phyloP scores from a whole-genome alignment of 495 filamentous ascomycete species.

The Baudoinia panamericana region DNA sequence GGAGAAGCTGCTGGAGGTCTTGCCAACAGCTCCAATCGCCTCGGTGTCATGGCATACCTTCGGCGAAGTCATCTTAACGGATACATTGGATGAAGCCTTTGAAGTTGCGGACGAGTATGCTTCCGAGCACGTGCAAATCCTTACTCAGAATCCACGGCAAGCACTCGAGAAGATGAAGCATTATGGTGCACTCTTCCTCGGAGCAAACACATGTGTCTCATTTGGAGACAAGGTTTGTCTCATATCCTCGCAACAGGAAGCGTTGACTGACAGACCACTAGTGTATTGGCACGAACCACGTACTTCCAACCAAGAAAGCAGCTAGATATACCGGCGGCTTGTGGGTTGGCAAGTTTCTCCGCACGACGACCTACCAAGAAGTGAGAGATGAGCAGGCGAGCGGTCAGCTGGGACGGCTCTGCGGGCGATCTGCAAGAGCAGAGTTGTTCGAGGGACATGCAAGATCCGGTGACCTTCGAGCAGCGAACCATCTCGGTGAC shows the following conservation, averaged over 20 bases:
- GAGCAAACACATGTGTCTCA: slow-evolving; percentile 41
- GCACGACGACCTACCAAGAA: slow-evolving; percentile 43
- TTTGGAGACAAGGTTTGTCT: slow-evolving; percentile 35
- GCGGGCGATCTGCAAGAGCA: slow-evolving; percentile 37
- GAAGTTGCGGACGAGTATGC: slow-evolving; percentile 40
- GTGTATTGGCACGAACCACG: slow-evolving; percentile 44
- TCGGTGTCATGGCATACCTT: slow-evolving; percentile 39
- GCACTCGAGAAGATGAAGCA: slow-evolving; percentile 40
- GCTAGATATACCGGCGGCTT: slow-evolving; percentile 38
- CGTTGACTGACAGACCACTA: neutral
- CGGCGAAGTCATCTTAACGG: slow-evolving; percentile 38
- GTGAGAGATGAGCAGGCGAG: slow-evolving; percentile 34
- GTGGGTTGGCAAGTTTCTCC: slow-evolving; percentile 42
- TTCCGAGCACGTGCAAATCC: slow-evolving; percentile 42
- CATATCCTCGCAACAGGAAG: neutral
- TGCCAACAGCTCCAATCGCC: too few relatives aligned
- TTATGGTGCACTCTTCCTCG: slow-evolving; percentile 41
- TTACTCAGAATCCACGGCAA: slow-evolving; percentile 36
- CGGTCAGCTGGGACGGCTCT: slow-evolving; percentile 38
- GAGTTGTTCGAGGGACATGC: slow-evolving; percentile 45
- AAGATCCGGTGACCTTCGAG: slow-evolving; percentile 4
- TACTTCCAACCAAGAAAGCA: slow-evolving; percentile 38
- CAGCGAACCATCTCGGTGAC: neutral
- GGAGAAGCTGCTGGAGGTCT: slow-evolving; percentile 30
- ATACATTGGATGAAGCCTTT: slow-evolving; percentile 36